Conservation (phyloP, 352 stramenopile genomes). For the Poterioochromonas sp. region DNA sequence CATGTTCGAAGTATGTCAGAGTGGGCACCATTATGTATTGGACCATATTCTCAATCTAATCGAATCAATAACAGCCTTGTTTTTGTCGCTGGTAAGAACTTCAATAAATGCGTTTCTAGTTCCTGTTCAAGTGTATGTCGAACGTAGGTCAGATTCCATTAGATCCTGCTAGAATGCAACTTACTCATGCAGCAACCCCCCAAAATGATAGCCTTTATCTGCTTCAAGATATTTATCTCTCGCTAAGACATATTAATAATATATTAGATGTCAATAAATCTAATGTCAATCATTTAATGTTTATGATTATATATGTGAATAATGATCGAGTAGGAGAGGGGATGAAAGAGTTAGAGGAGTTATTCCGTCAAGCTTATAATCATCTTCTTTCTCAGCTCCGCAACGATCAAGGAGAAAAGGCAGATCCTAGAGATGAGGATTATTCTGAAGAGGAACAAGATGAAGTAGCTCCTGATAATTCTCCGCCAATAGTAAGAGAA, state of each 20-base stretch:
- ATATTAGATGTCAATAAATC: slow-evolving; percentile 10
- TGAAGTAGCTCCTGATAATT: not conserved
- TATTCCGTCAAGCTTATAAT: not conserved
- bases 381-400: not conserved
- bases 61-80: slow-evolving; percentile 75
- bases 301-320: slow-evolving; percentile 22
- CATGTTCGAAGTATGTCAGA: slow-evolving; percentile 90
- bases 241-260: slow-evolving; percentile 18
- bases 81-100: slow-evolving; percentile 59
- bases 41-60: slow-evolving; percentile 96
- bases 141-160: slow-evolving; percentile 85
- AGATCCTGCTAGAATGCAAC: slow-evolving; percentile 80
- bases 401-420: not conserved
- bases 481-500: not conserved
- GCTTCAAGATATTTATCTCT: slow-evolving; percentile 15
- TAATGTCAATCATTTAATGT: slow-evolving; percentile 10
- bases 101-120: not conserved
- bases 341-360: not conserved
- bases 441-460: slow-evolving; percentile 28
- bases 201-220: not conserved
- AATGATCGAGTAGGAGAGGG: not conserved
- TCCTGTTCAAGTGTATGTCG: not conserved
- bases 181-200: slow-evolving; percentile 42
- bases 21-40: slow-evolving; percentile 96
- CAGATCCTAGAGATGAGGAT: not conserved